Evolutionary conservation across 1,284 basidiomycete genomes (phyloP).

Genomic region (Testicularia cyperi): DNA sequence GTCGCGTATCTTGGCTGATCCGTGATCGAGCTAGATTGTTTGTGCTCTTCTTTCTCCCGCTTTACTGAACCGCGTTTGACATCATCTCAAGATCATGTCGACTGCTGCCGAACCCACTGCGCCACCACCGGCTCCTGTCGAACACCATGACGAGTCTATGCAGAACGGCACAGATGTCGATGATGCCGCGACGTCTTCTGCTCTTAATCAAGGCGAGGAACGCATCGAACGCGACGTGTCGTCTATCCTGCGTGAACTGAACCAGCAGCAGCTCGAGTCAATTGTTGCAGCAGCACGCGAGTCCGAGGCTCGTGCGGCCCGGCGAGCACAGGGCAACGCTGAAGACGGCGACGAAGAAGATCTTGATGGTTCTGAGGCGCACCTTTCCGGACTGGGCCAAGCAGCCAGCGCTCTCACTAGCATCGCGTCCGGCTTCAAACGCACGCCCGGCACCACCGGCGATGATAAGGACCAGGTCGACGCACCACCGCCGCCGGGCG

Average conservation of each 20-base stretch:
- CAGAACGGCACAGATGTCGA: too few relatives aligned
- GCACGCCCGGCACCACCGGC: slow-evolving; percentile 10
- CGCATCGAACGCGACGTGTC: slow-evolving; percentile 48
- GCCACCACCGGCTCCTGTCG: too few relatives aligned
- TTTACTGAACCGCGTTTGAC: too few relatives aligned
- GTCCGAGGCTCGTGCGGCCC: slow-evolving; percentile 14
- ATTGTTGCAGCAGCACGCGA: slow-evolving; percentile 52
- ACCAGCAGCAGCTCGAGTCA: slow-evolving; percentile 52
- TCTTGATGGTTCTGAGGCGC: slow-evolving; percentile 6
- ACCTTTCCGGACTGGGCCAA: slow-evolving; percentile 39
- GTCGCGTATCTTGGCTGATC: too few relatives aligned
- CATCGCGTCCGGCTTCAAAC: slow-evolving; percentile 51
- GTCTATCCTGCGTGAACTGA: slow-evolving; percentile 48
- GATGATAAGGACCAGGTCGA: slow-evolving; percentile 13
- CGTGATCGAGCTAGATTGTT: too few relatives aligned
- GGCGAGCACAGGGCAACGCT: neutral
- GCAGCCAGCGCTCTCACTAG: slow-evolving; percentile 50
- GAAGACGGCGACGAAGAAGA: neutral
- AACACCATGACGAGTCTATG: too few relatives aligned
- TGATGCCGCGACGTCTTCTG: too few relatives aligned
- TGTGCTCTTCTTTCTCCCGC: too few relatives aligned
- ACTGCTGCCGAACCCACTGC: neutral
- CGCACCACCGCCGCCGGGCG: slow-evolving; percentile 28
- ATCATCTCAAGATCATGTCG: neutral
- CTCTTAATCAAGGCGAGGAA: too few relatives aligned